Evolutionary conservation across 2,329 filamentous ascomycete genomes (phyloP).

Genomic region (Shiraia bambusicola): DNA sequence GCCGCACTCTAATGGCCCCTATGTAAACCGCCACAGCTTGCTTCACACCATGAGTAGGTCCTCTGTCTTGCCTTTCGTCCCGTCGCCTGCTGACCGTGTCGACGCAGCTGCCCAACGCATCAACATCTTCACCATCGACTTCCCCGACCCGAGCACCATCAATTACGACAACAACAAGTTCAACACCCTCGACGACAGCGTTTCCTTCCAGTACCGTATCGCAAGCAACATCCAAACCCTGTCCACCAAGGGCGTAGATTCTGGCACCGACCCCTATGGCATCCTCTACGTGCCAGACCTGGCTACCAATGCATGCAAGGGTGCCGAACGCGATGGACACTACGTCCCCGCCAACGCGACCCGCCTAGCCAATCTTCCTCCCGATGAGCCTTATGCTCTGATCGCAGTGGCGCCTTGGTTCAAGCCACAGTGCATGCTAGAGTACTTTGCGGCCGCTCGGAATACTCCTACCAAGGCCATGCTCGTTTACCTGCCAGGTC

Average conservation of each 20-base stretch:
- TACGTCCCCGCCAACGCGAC: slow-evolving; percentile 77
- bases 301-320: slow-evolving; percentile 61
- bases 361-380: slow-evolving; percentile 65
- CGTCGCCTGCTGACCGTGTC: slow-evolving; percentile 1
- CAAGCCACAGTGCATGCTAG: slow-evolving; percentile 67
- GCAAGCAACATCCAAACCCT: slow-evolving; percentile 70
- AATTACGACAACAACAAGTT: slow-evolving; percentile 35
- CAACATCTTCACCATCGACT: slow-evolving; percentile 40
- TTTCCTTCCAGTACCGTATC: slow-evolving; percentile 43
- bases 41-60: slow-evolving; percentile 48
- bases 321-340: slow-evolving; percentile 54
- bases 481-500: slow-evolving; percentile 56
- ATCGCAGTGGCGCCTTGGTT: slow-evolving; percentile 89
- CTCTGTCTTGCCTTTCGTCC: slow-evolving; percentile 13
- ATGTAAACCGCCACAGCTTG: slow-evolving; percentile 14
- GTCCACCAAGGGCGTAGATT: slow-evolving; percentile 64
- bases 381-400: slow-evolving; percentile 65
- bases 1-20: slow-evolving; percentile 9
- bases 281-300: slow-evolving; percentile 84
- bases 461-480: slow-evolving; percentile 60
- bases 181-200: slow-evolving; percentile 29
- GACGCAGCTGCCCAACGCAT: slow-evolving; percentile 37
- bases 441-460: slow-evolving; percentile 67
- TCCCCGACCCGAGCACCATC: slow-evolving; percentile 36
- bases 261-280: slow-evolving; percentile 68